Conservation (phyloP, 2,329 filamentous ascomycete genomes). For the Phaeoacremonium minimum region DNA sequence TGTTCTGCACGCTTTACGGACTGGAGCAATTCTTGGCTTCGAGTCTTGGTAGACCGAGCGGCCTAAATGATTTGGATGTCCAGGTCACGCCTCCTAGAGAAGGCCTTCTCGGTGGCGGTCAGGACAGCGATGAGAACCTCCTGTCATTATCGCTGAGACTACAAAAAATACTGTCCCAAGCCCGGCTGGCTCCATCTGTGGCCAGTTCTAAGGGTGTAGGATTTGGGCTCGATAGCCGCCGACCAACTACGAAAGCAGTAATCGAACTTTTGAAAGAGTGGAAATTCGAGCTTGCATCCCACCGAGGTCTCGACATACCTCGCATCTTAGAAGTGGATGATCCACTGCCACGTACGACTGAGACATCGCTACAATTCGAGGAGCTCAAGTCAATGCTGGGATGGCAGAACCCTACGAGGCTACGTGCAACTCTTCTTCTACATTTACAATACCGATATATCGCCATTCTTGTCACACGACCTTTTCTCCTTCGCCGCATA, state of each 20-base stretch:
- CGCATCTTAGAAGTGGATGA: conserved; percentile 11
- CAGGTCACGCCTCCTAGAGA: conserved; percentile 23
- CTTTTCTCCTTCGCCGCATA: conserved; percentile 17
- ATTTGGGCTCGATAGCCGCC: conserved; percentile 2
- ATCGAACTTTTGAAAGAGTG: conserved; percentile 16
- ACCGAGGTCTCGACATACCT: conserved; percentile 15
- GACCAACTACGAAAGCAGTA: conserved; percentile 9
- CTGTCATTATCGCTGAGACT: conserved; percentile 23
- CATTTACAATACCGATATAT: conserved; percentile 27
- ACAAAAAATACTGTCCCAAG: conserved; percentile 19
- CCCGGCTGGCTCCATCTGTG: conserved; percentile 8
- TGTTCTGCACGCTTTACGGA: conserved; percentile 29
- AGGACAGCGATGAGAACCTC: conserved; percentile 21
- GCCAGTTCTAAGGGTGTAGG: neutral
- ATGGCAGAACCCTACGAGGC: conserved; percentile 19
- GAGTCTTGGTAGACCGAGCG: conserved; percentile 28
- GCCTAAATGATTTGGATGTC: conserved; percentile 27
- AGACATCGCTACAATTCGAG: conserved; percentile 15
- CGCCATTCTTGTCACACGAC: conserved; percentile 23
- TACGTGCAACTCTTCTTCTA: conserved; percentile 21
- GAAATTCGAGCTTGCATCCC: conserved; percentile 14
- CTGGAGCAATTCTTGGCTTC: conserved; percentile 31
- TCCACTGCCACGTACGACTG: conserved; percentile 7
- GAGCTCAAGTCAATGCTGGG: conserved; percentile 18
- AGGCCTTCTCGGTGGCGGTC: conserved; percentile 19